Evolutionary conservation across 371 early-diverging fungal species (phyloP).

Genomic region (Haplosporangium sp.): DNA sequence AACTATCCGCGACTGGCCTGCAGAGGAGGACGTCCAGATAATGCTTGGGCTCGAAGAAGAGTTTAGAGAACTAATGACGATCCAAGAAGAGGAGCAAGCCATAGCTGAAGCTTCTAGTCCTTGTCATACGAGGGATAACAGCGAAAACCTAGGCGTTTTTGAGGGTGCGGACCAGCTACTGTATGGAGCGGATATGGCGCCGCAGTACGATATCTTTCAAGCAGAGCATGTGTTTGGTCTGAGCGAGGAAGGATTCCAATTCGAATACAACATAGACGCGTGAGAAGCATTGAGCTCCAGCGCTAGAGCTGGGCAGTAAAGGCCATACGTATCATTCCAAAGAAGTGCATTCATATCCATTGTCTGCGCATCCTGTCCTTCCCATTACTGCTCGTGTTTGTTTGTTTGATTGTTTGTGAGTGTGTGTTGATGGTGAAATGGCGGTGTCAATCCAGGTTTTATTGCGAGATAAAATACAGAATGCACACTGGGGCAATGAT

Average conservation of each 20-base stretch:
- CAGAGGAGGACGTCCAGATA: constrained; percentile 44
- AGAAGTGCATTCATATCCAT: too few species aligned
- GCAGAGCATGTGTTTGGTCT: constrained; percentile 44
- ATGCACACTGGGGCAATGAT: constrained; percentile 19
- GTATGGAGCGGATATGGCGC: too few species aligned
- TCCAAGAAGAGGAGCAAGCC: constrained; percentile 33
- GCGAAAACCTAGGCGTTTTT: constrained; percentile 2
- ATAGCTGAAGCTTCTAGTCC: constrained; percentile 9
- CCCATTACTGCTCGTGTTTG: not conserved
- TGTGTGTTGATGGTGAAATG: constrained; percentile 2
- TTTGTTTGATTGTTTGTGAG: too few species aligned
- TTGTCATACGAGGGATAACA: constrained; percentile 10
- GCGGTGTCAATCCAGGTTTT: constrained; percentile 44
- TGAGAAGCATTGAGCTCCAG: too few species aligned
- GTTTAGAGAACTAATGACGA: constrained; percentile 42
- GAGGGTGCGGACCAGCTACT: constrained; percentile 18
- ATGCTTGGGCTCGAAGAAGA: constrained; percentile 49
- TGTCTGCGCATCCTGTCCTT: too few species aligned
- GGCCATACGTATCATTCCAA: too few species aligned
- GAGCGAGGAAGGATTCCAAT: constrained; percentile 39
- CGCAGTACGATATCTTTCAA: constrained; percentile 20
- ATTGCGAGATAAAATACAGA: constrained; percentile 43
- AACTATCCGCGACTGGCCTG: constrained; percentile 49
- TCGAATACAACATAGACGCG: constrained; percentile 31
- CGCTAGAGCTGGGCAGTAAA: too few species aligned